Evolutionary conservation across 2,329 filamentous ascomycete genomes (phyloP).

Genomic region (Penicillium sp.): DNA sequence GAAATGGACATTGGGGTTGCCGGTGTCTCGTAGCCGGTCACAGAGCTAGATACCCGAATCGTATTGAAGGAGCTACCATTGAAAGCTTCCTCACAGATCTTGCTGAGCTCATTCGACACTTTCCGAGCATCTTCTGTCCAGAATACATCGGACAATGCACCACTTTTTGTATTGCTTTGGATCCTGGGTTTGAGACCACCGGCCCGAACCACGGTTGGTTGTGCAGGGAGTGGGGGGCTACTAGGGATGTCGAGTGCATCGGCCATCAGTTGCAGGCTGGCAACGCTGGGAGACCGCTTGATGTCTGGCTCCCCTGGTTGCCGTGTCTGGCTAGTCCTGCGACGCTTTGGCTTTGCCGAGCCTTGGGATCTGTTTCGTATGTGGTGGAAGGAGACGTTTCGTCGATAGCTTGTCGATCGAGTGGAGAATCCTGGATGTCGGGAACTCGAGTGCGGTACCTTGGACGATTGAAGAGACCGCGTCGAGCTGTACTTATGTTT

Average conservation of each 20-base stretch:
- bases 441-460: constrained; percentile 45
- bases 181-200: constrained; percentile 25
- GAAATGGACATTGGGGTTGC: constrained; percentile 41
- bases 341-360: constrained; percentile 21
- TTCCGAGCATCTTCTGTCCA: constrained; percentile 75
- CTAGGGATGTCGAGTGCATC: constrained; percentile 24
- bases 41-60: constrained; percentile 39
- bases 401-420: constrained; percentile 50
- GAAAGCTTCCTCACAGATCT: constrained; percentile 89
- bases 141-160: constrained; percentile 41
- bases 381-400: constrained; percentile 60
- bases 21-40: constrained; percentile 46
- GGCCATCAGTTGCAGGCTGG: constrained; percentile 21
- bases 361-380: constrained; percentile 38
- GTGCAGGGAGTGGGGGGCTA: constrained; percentile 37
- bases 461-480: constrained; percentile 38
- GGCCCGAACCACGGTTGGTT: constrained; percentile 33
- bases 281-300: constrained; percentile 20
- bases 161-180: constrained; percentile 37
- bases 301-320: constrained; percentile 23
- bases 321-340: constrained; percentile 14
- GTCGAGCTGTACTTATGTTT: constrained; percentile 30
- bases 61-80: constrained; percentile 59
- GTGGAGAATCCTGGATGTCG: constrained; percentile 33
- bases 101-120: constrained; percentile 77